Evolutionary conservation across 805 yeast genomes (phyloP).

Genomic region (Nakazawaea pomicola): DNA sequence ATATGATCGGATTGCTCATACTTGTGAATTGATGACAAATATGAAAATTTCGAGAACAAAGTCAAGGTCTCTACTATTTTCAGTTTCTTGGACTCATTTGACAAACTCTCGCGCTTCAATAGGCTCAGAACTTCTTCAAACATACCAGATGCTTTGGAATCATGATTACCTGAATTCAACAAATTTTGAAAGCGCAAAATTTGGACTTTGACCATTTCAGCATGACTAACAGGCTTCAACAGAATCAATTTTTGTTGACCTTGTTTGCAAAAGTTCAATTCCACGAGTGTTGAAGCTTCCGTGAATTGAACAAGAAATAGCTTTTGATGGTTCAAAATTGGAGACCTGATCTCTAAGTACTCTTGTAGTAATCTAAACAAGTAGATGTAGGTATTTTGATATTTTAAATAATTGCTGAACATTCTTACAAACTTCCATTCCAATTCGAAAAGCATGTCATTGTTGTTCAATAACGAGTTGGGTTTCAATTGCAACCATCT

Average conservation of each 20-base stretch:
- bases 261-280: conserved; percentile 12
- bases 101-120: background rate
- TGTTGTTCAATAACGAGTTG: background rate
- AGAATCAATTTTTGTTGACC: conserved; percentile 16
- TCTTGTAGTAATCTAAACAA: conserved; percentile 14
- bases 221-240: conserved; percentile 9
- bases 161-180: conserved; percentile 13
- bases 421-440: conserved; percentile 27
- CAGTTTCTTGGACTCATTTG: background rate
- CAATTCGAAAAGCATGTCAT: conserved; percentile 15
- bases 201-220: conserved; percentile 1
- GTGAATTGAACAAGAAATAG: conserved; percentile 2
- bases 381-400: conserved; percentile 16
- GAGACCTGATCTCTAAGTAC: conserved; percentile 6
- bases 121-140: background rate
- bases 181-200: conserved; percentile 10
- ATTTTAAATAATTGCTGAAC: conserved; percentile 21
- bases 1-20: conserved; percentile 17
- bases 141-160: background rate
- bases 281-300: conserved; percentile 6
- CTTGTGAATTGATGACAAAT: conserved; percentile 24
- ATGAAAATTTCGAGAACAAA: conserved; percentile 31
- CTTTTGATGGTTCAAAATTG: conserved; percentile 8
- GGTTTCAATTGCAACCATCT: conserved; percentile 15
- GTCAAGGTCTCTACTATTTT: conserved; percentile 17